Conservation (phyloP, 1,284 basidiomycete genomes). For the Agaricales sp. region DNA sequence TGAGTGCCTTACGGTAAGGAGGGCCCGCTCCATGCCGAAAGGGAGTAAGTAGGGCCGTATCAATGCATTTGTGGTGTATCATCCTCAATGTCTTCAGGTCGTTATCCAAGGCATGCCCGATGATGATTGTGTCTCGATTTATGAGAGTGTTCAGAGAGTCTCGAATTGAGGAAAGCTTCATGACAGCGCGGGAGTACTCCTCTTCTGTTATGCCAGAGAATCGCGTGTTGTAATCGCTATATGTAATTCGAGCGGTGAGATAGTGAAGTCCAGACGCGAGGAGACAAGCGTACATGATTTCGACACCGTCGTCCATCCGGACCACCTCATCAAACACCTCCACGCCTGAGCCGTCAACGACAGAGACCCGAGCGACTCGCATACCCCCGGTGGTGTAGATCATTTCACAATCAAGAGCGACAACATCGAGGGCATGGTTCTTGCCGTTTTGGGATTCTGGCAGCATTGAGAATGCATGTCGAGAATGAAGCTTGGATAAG, state of each 20-base stretch:
- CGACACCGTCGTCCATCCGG: constrained; percentile 65
- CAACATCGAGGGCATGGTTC: constrained; percentile 53
- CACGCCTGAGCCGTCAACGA: constrained; percentile 67
- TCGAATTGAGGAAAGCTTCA: constrained; percentile 60
- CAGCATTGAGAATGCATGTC: constrained; percentile 61
- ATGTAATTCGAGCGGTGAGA: constrained; percentile 5
- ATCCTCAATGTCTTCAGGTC: constrained; percentile 82
- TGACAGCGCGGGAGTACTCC: constrained; percentile 45
- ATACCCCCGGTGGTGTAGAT: constrained; percentile 85
- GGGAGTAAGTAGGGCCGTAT: constrained; percentile 60
- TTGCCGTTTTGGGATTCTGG: constrained; percentile 19
- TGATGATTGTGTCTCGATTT: constrained; percentile 68
- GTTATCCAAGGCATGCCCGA: constrained; percentile 84
- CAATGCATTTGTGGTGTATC: constrained; percentile 72
- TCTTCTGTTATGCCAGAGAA: constrained; percentile 79
- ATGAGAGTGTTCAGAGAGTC: constrained; percentile 60
- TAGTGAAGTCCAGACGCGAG: constrained; percentile 3
- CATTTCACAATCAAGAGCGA: constrained; percentile 89
- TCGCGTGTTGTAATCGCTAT: constrained; percentile 81
- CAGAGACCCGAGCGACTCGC: constrained; percentile 78
- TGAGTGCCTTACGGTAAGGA: constrained; percentile 70
- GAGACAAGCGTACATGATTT: constrained; percentile 55
- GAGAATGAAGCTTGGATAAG: constrained; percentile 57
- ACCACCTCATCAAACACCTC: constrained; percentile 78
- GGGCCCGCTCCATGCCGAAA: constrained; percentile 75